These are phyloP conservation scores for Claviceps cyperi DNA, from an alignment of 2,329 filamentous ascomycete genomes.

Conservation along the genomic window DNA sequence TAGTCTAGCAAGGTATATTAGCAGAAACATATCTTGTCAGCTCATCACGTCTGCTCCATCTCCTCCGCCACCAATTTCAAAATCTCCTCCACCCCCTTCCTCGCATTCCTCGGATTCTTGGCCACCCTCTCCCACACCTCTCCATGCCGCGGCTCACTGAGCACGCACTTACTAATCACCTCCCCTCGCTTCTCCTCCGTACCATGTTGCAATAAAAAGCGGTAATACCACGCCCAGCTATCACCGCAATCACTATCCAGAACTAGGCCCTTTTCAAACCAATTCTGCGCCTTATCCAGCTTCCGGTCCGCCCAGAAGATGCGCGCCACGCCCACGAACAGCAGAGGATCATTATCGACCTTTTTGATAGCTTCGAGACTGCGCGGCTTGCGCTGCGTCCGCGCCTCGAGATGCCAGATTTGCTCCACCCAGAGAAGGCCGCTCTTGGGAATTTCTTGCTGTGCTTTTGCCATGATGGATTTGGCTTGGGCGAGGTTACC, in stretches of 20 bases:
- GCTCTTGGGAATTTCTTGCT: slow-evolving; percentile 79
- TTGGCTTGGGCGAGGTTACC: slow-evolving; percentile 75
- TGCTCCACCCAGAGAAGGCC: slow-evolving; percentile 86
- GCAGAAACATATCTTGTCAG: too few species aligned
- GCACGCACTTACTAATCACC: slow-evolving; percentile 63
- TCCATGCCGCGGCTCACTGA: slow-evolving; percentile 80
- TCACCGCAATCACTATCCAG: slow-evolving; percentile 79
- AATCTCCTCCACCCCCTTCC: slow-evolving; percentile 63
- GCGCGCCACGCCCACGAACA: slow-evolving; percentile 83
- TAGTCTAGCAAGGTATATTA: not conserved
- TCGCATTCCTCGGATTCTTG: slow-evolving; percentile 74
- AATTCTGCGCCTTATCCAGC: slow-evolving; percentile 85
- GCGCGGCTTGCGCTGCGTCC: slow-evolving; percentile 83
- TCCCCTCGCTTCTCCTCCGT: slow-evolving; percentile 85
- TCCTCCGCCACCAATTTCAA: slow-evolving; percentile 58
- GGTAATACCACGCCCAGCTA: slow-evolving; percentile 96
- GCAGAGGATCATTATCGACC: slow-evolving; percentile 76
- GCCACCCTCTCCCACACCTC: slow-evolving; percentile 79
- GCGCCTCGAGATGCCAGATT: slow-evolving; percentile 84
- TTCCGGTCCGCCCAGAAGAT: slow-evolving; percentile 93
- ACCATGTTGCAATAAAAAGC: slow-evolving; percentile 82
- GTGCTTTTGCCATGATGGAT: slow-evolving; percentile 80
- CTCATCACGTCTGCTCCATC: slow-evolving; percentile 13
- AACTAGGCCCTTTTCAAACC: slow-evolving; percentile 93
- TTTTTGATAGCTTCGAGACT: slow-evolving; percentile 93